A percentile compares a stretch with the other conserved stretches of the same genome.
phyloP scores from a whole-genome alignment of 1,139 yeast genomes.

The Kluyveromyces marxianus region DNA sequence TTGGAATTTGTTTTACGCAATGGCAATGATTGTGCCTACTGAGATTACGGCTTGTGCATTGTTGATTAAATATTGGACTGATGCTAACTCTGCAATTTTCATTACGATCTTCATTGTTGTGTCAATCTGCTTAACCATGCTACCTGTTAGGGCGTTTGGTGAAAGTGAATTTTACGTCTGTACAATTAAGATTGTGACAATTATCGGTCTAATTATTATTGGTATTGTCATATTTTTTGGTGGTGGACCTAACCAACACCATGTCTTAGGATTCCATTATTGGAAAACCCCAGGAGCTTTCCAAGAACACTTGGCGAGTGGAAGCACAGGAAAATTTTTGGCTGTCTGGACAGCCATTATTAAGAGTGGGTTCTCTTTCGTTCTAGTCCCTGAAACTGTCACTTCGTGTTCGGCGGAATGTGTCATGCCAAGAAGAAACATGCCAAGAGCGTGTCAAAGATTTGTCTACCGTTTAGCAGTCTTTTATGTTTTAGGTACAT shows the following conservation, averaged over 20 bases:
- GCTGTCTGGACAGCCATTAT: slow-evolving; percentile 57
- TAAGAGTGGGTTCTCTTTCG: slow-evolving; percentile 49
- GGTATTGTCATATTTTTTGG: slow-evolving; percentile 73
- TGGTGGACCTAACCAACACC: slow-evolving; percentile 56
- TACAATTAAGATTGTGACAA: slow-evolving; percentile 52
- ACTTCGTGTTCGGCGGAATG: slow-evolving; percentile 41
- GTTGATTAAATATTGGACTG: slow-evolving; percentile 41
- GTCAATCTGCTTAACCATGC: slow-evolving; percentile 34
- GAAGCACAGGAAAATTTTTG: slow-evolving; percentile 45
- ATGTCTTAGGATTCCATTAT: slow-evolving; percentile 56
- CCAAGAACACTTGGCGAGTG: slow-evolving; percentile 36
- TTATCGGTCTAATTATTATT: slow-evolving; percentile 56
- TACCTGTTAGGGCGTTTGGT: slow-evolving; percentile 41
- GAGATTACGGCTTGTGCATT: slow-evolving; percentile 70
- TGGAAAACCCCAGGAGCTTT: slow-evolving; percentile 56
- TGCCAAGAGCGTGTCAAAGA: slow-evolving; percentile 38
- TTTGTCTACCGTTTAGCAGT: slow-evolving; percentile 36
- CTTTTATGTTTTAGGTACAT: slow-evolving; percentile 36
- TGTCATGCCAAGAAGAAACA: slow-evolving; percentile 37
- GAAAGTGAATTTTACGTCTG: slow-evolving; percentile 38
- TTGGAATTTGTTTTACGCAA: slow-evolving; percentile 49
- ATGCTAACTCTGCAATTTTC: slow-evolving; percentile 39
- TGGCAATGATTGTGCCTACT: slow-evolving; percentile 49
- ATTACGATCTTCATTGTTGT: slow-evolving; percentile 38
- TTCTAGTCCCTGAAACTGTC: slow-evolving; percentile 59